Evolutionary conservation across 169 alveolate species (phyloP).

Genomic region (Plasmodium vinckei): DNA sequence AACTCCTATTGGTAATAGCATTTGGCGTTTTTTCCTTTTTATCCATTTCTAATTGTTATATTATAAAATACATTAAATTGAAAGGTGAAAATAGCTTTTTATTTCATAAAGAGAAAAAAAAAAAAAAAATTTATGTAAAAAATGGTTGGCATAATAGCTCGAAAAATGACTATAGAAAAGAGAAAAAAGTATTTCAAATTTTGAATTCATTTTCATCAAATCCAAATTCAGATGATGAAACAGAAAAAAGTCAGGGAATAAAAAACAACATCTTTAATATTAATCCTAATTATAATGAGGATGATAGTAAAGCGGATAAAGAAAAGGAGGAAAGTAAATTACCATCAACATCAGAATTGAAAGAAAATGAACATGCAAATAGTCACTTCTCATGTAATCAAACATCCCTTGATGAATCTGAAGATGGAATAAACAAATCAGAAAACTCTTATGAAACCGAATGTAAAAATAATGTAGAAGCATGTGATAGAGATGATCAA

Average conservation of each 20-base stretch:
- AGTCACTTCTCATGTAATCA: too few relatives aligned
- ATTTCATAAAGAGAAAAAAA: constrained; percentile 12
- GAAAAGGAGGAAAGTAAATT: too few relatives aligned
- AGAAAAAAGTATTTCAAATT: constrained; percentile 2
- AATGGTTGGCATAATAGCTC: too few relatives aligned
- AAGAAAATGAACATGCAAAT: too few relatives aligned
- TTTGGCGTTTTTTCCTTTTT: constrained; percentile 4
- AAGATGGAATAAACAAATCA: too few relatives aligned
- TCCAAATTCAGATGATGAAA: constrained; percentile 2
- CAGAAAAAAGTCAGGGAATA: neutral
- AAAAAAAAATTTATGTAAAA: neutral
- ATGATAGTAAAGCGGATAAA: too few relatives aligned
- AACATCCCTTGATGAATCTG: too few relatives aligned
- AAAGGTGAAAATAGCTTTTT: constrained; percentile 8
- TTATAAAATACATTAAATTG: constrained; percentile 8
- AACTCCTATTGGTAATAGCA: neutral
- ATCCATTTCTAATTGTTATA: constrained; percentile 22
- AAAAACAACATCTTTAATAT: neutral
- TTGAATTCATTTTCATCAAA: constrained; percentile 10
- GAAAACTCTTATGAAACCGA: too few relatives aligned
- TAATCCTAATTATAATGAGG: too few relatives aligned
- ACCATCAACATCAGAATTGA: too few relatives aligned
- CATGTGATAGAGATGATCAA: too few relatives aligned
- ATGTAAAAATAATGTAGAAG: too few relatives aligned
- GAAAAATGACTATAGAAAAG: neutral